These are phyloP conservation scores for Vinca minor DNA, from an alignment of 257 asterid genomes.

Conservation along the genomic window DNA sequence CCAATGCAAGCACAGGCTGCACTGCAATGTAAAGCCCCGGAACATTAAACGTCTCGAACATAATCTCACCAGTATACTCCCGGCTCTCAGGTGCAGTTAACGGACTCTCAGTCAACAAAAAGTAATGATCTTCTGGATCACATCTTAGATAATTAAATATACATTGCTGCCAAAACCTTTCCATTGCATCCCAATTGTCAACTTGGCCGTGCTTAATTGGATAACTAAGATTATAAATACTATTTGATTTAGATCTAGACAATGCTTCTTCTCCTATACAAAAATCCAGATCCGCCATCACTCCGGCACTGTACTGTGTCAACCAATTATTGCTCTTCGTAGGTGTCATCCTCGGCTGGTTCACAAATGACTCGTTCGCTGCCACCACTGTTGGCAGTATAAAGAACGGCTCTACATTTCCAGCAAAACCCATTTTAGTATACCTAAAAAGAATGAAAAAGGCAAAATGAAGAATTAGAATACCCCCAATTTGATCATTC, in stretches of 20 bases:
- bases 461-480: neutral
- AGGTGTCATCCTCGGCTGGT: conserved; percentile 52
- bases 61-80: conserved; percentile 88
- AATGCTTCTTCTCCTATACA: conserved; percentile 81
- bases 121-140: conserved; percentile 97
- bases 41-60: conserved; percentile 93
- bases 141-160: conserved; percentile 78
- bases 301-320: conserved; percentile 90
- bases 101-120: conserved; percentile 86
- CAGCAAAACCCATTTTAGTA: conserved; percentile 93
- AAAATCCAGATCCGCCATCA: conserved; percentile 95
- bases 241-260: conserved; percentile 62
- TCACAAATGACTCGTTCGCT: conserved; percentile 64
- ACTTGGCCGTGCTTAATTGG: conserved; percentile 93
- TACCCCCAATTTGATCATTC: conserved; percentile 1
- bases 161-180: conserved; percentile 96
- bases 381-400: conserved; percentile 78
- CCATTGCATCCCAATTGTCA: conserved; percentile 93
- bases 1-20: conserved; percentile 97
- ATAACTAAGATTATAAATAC: conserved; percentile 51
- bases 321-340: conserved; percentile 65
- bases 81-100: conserved; percentile 92
- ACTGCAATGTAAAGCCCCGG: conserved; percentile 90
- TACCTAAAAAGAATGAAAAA: conserved; percentile 37
- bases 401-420: conserved; percentile 92